Percentiles rank a stretch among this genome's conserved stretches.
Evolutionary conservation across 306 rosid species (phyloP).

Genomic region (Echinosophora koreensis): DNA sequence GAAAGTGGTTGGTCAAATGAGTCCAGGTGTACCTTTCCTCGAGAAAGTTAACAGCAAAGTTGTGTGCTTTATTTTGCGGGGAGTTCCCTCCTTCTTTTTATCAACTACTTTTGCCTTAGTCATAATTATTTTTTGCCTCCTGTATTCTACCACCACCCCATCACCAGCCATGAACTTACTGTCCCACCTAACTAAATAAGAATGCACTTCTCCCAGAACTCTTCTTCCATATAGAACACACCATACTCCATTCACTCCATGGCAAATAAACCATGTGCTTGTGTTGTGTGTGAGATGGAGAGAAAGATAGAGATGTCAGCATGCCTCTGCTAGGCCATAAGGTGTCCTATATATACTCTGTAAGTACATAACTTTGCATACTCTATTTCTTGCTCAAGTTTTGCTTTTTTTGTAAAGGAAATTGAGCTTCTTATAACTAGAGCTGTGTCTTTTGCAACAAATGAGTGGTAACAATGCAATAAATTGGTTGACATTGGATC

Average conservation of each 20-base stretch:
- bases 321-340: conserved; percentile 32
- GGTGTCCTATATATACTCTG: conserved; percentile 19
- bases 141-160: conserved; percentile 55
- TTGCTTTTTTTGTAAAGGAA: conserved; percentile 20
- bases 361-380: conserved; percentile 38
- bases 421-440: conserved; percentile 14
- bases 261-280: background rate
- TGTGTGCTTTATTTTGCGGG: conserved; percentile 70
- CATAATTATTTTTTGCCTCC: conserved; percentile 53
- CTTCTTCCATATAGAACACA: conserved; percentile 30
- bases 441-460: conserved; percentile 20
- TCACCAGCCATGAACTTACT: conserved; percentile 6
- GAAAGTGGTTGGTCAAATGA: conserved; percentile 34
- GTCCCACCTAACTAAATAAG: conserved; percentile 32
- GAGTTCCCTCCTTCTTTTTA: conserved; percentile 69
- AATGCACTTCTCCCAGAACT: conserved; percentile 8
- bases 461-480: background rate
- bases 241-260: background rate
- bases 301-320: conserved; percentile 3
- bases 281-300: background rate
- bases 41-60: conserved; percentile 59
- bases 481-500: conserved; percentile 33
- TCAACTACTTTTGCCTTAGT: conserved; percentile 60
- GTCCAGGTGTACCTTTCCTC: conserved; percentile 39
- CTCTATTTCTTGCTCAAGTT: conserved; percentile 11